phyloP scores from a whole-genome alignment of 2,329 filamentous ascomycete species.

The Cladosporium sp. region DNA sequence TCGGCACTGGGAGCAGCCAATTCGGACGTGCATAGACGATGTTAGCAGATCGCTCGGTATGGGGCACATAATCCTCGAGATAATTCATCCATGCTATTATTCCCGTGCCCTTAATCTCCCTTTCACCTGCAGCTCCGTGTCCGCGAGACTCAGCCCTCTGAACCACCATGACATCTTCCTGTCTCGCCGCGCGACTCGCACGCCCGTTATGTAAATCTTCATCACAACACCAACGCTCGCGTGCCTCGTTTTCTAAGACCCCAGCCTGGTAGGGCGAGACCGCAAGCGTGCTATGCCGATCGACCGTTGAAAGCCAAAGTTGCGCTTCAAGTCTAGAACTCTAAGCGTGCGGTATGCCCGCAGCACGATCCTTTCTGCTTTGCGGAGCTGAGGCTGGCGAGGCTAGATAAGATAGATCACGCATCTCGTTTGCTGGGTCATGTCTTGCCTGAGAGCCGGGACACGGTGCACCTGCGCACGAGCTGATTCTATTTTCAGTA shows the following conservation, averaged over 20 bases:
- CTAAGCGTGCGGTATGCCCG: too few species aligned
- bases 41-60: too few species aligned
- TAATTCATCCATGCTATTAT: not conserved
- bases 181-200: not conserved
- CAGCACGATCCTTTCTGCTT: too few species aligned
- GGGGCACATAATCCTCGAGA: too few species aligned
- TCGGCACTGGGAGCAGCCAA: not conserved
- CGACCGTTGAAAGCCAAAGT: constrained; percentile 1
- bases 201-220: not conserved
- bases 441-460: too few species aligned
- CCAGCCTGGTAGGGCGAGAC: not conserved
- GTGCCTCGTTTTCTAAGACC: not conserved
- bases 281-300: not conserved
- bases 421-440: too few species aligned
- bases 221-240: not conserved
- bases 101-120: not conserved
- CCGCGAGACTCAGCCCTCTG: not conserved
- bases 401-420: too few species aligned
- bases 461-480: too few species aligned
- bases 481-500: too few species aligned
- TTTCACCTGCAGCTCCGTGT: not conserved
- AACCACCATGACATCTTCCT: not conserved
- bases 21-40: not conserved
- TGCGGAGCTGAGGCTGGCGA: too few species aligned
- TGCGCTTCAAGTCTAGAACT: not conserved